These are phyloP conservation scores for Candida sojae DNA, from an alignment of 1,139 yeast species.

Conservation along the genomic window DNA sequence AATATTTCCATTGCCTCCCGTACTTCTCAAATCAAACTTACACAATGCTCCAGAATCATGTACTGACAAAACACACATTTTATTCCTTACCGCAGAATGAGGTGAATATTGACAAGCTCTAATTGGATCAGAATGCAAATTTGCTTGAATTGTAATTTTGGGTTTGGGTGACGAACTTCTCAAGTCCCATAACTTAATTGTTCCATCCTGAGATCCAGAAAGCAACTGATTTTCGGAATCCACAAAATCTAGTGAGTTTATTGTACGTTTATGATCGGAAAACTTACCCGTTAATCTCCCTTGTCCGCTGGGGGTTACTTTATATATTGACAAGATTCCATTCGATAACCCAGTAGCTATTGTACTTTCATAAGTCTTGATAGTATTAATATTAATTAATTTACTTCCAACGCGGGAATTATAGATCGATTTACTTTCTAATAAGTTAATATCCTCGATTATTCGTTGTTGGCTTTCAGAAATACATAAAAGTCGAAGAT, in stretches of 20 bases:
- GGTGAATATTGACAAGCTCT: conserved; percentile 64
- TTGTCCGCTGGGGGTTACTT: conserved; percentile 36
- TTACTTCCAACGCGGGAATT: conserved; percentile 38
- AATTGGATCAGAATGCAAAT: conserved; percentile 64
- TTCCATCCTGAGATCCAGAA: conserved; percentile 92
- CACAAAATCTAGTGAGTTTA: conserved; percentile 74
- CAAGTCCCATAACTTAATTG: conserved; percentile 85
- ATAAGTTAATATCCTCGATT: conserved; percentile 41
- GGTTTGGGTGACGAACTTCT: conserved; percentile 54
- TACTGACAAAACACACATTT: conserved; percentile 51
- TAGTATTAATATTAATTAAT: conserved; percentile 43
- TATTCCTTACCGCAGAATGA: conserved; percentile 37
- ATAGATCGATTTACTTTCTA: conserved; percentile 50
- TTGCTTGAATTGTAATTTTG: conserved; percentile 41
- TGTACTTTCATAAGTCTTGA: conserved; percentile 34
- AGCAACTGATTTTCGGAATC: conserved; percentile 59
- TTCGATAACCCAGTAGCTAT: conserved; percentile 47
- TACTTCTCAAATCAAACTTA: conserved; percentile 73
- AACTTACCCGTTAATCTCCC: conserved; percentile 47
- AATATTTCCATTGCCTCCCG: conserved; percentile 13
- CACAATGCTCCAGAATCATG: conserved; percentile 90
- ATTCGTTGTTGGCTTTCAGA: conserved; percentile 40
- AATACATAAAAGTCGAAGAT: conserved; percentile 50
- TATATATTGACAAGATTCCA: conserved; percentile 38
- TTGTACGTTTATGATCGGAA: conserved; percentile 76